Base-by-base conservation (phyloP, 208 protist genomes). In the Leishmania braziliensis region DNA sequence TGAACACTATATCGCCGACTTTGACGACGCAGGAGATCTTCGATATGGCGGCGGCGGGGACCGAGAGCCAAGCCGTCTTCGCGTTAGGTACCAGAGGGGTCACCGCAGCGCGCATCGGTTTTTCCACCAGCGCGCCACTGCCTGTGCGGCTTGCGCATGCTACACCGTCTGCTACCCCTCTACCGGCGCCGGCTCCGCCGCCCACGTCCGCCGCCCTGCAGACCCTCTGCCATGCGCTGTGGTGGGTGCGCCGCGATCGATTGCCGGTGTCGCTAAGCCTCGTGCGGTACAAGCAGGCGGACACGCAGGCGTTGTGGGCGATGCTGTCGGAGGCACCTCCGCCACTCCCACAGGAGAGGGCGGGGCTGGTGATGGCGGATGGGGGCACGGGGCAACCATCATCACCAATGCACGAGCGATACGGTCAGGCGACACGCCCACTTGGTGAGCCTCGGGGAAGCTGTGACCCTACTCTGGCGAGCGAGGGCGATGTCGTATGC, bases 231-330 rank as follows among this genome's bases (percentile, higher is more conserved):
- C 75, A 77, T 9, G 81, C 90, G 48, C 33, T 90, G 63, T 93
- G 90, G 90, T 93, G 90, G 90, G 26, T 93, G 54, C 84, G 58
- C 36, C 77, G 82, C n/a, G 62, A 63, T 0, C 76, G 72, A 12
- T 78, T 90, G 74, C 82, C 84, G 9, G 77, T 93, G 33, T 90
- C 90, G 36, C 69, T 93, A 77, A 88, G 75, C 62, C 72, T 93
- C 8, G 56, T 83, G 70, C 60, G 84, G 68, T 93, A 90, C 76
- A 62, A 58, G 26, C 58, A 84, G 46, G 71, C 79, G 0, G 83
- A 93, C 60, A 58, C 90, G 20, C 66, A 79, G 60, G 68, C 73
- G 39, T 29, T 93, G 70, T 82, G 77, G 78, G 14, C 50, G 51
- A 51, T 70, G 56, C 69, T 79, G 73, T 46, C 43, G 65, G 51